Conservation (phyloP, 2,329 filamentous ascomycete species). For the Diaporthe aspalathi region DNA sequence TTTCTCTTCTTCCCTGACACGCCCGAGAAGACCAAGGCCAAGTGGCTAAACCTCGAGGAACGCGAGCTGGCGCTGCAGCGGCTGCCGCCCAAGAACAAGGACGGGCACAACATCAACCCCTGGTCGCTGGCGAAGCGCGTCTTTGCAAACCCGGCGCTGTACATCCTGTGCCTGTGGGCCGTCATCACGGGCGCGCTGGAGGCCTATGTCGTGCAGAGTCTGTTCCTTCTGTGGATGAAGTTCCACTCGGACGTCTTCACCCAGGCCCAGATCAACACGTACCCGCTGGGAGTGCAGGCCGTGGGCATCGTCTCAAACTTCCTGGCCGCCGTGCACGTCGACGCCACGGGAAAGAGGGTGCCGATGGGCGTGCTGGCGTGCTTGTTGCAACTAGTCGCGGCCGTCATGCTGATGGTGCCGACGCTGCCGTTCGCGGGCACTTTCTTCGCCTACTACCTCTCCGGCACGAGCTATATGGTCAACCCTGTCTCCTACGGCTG, state of each 20-base stretch:
- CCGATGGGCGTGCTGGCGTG: constrained; percentile 51
- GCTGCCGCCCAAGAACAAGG: constrained; percentile 47
- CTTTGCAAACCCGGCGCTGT: constrained; percentile 46
- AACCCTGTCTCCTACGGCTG: constrained; percentile 53
- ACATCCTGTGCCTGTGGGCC: constrained; percentile 54
- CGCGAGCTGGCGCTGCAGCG: constrained; percentile 45
- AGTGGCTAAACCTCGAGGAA: constrained; percentile 49
- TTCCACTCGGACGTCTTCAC: constrained; percentile 40
- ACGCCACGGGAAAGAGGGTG: constrained; percentile 48
- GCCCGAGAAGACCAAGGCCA: constrained; percentile 53
- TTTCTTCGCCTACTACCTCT: constrained; percentile 52
- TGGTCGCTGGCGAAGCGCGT: constrained; percentile 46
- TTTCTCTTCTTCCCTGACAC: constrained; percentile 57
- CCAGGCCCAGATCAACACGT: constrained; percentile 49
- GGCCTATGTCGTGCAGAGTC: constrained; percentile 44
- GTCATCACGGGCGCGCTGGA: constrained; percentile 50
- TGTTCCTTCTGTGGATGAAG: constrained; percentile 46
- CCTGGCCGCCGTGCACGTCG: constrained; percentile 50
- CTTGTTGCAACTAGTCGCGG: constrained; percentile 48
- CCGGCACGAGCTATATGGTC: constrained; percentile 54
- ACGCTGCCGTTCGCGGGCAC: constrained; percentile 47
- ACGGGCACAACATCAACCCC: constrained; percentile 50
- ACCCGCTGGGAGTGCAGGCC: constrained; percentile 51
- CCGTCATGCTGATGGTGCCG: constrained; percentile 49
- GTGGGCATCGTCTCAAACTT: constrained; percentile 53